phyloP scores from a whole-genome alignment of 495 filamentous ascomycete species.

The Astrothelium macrocarpum region DNA sequence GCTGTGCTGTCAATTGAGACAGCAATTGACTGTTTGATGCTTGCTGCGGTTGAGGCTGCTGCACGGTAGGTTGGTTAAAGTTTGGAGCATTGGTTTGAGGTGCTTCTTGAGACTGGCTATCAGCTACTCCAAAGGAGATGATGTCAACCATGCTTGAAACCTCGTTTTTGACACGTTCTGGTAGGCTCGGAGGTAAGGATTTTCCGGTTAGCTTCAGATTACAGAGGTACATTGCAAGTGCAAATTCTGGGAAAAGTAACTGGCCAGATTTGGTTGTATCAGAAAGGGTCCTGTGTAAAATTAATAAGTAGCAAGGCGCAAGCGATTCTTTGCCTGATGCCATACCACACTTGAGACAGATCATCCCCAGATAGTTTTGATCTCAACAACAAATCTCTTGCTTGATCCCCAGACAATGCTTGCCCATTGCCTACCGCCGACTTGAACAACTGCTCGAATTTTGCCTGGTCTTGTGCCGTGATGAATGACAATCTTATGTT shows the following conservation, averaged over 20 bases:
- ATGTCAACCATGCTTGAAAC: conserved; percentile 99
- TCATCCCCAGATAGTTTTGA: conserved; percentile 77
- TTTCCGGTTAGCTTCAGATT: conserved; percentile 87
- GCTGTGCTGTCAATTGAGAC: conserved; percentile 58
- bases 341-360: conserved; percentile 78
- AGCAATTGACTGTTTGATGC: conserved; percentile 68
- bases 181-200: conserved; percentile 59
- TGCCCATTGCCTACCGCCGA: conserved; percentile 81
- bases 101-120: conserved; percentile 52
- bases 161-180: conserved; percentile 85
- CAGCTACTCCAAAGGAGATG: conserved; percentile 87
- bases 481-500: conserved; percentile 93
- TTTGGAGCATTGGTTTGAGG: conserved; percentile 63
- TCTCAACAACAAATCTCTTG: conserved; percentile 74
- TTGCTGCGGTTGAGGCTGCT: conserved; percentile 77
- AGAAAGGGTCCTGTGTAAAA: conserved; percentile 63
- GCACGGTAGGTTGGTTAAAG: conserved; percentile 68
- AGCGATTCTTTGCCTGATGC: conserved; percentile 17
- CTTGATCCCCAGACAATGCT: conserved; percentile 85
- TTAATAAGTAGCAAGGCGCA: not conserved
- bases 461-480: conserved; percentile 88
- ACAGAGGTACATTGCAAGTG: conserved; percentile 97
- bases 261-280: conserved; percentile 96
- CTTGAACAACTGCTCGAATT: conserved; percentile 97
- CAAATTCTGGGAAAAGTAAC: conserved; percentile 95